phyloP scores from a whole-genome alignment of 2,329 filamentous ascomycete genomes.

The Acarospora socialis region DNA sequence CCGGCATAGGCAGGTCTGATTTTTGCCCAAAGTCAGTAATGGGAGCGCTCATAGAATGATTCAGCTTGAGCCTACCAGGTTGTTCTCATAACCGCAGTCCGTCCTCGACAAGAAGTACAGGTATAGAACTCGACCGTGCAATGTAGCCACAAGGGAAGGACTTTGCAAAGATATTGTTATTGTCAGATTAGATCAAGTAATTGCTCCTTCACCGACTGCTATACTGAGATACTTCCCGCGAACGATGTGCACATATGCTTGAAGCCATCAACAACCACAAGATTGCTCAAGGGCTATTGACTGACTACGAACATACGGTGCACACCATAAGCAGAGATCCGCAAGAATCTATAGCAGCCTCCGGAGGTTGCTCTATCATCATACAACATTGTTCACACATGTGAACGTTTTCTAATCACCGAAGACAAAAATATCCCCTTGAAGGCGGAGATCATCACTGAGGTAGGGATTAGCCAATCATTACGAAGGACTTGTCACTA shows the following conservation, averaged over 20 bases:
- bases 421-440: constrained; percentile 4
- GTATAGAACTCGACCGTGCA: background rate
- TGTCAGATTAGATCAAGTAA: constrained; percentile 52
- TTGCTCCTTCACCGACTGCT: constrained; percentile 32
- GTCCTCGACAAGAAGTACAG: background rate
- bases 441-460: constrained; percentile 2
- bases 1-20: background rate
- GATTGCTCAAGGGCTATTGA: no score
- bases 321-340: constrained; percentile 12
- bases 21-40: background rate
- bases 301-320: constrained; percentile 4
- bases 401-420: background rate
- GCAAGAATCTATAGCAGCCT: constrained; percentile 9
- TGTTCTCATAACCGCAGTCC: no score
- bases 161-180: constrained; percentile 8
- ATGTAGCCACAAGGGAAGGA: background rate
- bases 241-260: constrained; percentile 2
- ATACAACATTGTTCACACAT: constrained; percentile 15
- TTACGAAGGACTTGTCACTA: background rate
- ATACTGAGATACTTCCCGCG: constrained; percentile 9
- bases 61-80: no score
- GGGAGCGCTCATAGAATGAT: no score
- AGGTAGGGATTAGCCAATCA: constrained; percentile 9
- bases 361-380: constrained; percentile 23
- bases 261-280: constrained; percentile 7